These are phyloP conservation scores for Colletotrichum orbiculare DNA, from an alignment of 2,329 filamentous ascomycete genomes.

Conservation along the genomic window DNA sequence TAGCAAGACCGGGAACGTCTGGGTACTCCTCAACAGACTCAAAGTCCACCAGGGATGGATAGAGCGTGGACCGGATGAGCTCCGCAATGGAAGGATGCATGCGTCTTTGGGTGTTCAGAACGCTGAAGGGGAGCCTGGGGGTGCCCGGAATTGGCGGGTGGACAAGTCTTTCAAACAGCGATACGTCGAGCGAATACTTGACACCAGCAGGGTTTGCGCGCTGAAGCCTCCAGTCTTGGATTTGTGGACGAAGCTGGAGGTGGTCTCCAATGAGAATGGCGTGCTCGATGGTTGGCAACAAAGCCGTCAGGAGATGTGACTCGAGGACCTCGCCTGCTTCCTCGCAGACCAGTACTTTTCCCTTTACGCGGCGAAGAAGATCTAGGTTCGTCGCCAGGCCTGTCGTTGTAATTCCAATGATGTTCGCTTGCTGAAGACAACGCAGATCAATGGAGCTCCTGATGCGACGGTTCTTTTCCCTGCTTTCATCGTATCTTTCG, in stretches of 20 bases:
- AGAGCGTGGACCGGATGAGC: constrained; percentile 68
- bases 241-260: constrained; percentile 68
- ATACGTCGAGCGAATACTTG: constrained; percentile 66
- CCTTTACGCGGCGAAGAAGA: constrained; percentile 58
- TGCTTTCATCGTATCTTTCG: constrained; percentile 3
- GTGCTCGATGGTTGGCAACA: constrained; percentile 71
- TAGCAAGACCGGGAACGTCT: constrained; percentile 62
- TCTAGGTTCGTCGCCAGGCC: constrained; percentile 64
- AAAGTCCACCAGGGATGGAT: constrained; percentile 66
- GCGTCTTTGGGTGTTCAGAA: constrained; percentile 68
- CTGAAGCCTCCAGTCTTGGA: constrained; percentile 65
- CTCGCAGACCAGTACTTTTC: constrained; percentile 72
- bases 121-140: constrained; percentile 43
- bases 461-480: constrained; percentile 37
- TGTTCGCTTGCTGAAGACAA: constrained; percentile 50
- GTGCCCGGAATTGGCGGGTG: constrained; percentile 41
- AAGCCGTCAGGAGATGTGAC: constrained; percentile 67
- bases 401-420: constrained; percentile 71
- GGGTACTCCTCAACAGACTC: constrained; percentile 51
- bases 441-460: constrained; percentile 49
- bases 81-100: constrained; percentile 73
- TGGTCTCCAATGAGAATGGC: constrained; percentile 73
- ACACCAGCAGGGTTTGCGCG: constrained; percentile 59
- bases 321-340: constrained; percentile 78
- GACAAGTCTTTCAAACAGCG: constrained; percentile 70